Evolutionary conservation across 768 basidiomycete species (phyloP).

Genomic region (Termitomyces sp.): DNA sequence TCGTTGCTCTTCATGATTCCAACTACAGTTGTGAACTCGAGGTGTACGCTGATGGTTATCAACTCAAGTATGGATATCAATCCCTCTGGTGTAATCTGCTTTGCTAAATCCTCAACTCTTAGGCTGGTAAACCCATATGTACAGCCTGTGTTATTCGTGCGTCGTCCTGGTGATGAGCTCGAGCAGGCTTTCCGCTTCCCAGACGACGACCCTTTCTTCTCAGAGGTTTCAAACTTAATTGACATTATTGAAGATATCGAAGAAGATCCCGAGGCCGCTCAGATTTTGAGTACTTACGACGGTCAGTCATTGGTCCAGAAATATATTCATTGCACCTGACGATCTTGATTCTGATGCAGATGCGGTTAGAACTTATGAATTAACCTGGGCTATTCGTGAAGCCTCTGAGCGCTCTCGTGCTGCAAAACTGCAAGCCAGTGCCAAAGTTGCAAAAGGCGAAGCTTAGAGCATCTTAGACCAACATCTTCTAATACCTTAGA

Average conservation of each 20-base stretch:
- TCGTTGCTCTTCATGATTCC: constrained; percentile 86
- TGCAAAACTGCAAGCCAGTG: constrained; percentile 33
- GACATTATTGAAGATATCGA: constrained; percentile 89
- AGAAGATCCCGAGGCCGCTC: constrained; percentile 73
- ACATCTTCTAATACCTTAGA: neutral
- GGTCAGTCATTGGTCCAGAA: constrained; percentile 37
- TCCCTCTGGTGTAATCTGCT: neutral
- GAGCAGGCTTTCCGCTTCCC: constrained; percentile 69
- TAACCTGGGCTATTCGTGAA: constrained; percentile 90
- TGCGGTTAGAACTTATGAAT: constrained; percentile 82
- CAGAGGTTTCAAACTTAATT: constrained; percentile 85
- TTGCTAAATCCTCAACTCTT: constrained; percentile 5
- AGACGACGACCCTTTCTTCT: constrained; percentile 92
- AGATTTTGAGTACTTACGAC: constrained; percentile 81
- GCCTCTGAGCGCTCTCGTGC: constrained; percentile 66
- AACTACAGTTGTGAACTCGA: constrained; percentile 95
- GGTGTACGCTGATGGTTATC: constrained; percentile 91
- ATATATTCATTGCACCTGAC: neutral
- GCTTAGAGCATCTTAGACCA: neutral
- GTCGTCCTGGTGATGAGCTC: constrained; percentile 75
- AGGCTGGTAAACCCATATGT: constrained; percentile 93
- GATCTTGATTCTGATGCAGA: constrained; percentile 34
- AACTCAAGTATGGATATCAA: constrained; percentile 53
- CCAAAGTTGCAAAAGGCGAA: constrained; percentile 20
- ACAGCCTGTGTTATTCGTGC: constrained; percentile 81